phyloP scores from a whole-genome alignment of 257 asterid genomes.

The Galeopsis tetrahit region DNA sequence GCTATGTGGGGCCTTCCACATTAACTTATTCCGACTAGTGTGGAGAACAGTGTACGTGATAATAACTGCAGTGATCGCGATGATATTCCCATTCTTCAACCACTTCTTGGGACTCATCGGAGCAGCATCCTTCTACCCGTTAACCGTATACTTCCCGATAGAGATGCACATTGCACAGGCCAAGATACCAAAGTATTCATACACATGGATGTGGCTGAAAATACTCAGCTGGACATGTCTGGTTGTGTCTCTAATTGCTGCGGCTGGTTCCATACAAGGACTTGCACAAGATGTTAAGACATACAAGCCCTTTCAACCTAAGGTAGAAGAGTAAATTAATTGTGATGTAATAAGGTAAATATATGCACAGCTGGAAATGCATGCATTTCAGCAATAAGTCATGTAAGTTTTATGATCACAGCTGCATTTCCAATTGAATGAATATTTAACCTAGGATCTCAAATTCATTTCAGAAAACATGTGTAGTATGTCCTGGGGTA shows the following conservation, averaged over 20 bases:
- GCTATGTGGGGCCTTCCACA: constrained; percentile 18
- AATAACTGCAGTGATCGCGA: constrained; percentile 52
- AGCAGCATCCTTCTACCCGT: constrained; percentile 57
- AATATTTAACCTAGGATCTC: background rate
- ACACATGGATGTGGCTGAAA: constrained; percentile 58
- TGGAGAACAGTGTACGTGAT: constrained; percentile 58
- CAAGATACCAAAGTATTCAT: constrained; percentile 50
- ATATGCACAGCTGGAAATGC: background rate
- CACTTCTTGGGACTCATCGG: constrained; percentile 59
- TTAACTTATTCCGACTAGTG: constrained; percentile 52
- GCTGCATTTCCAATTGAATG: background rate
- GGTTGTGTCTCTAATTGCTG: constrained; percentile 57
- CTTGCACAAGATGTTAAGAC: constrained; percentile 47
- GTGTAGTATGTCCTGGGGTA: too few relatives aligned
- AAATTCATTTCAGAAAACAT: background rate
- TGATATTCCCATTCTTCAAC: constrained; percentile 68
- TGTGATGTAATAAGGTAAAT: background rate
- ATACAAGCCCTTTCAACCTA: constrained; percentile 53
- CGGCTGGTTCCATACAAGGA: constrained; percentile 64
- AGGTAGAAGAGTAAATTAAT: background rate
- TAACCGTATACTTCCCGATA: constrained; percentile 60
- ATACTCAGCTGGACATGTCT: constrained; percentile 58
- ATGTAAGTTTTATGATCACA: background rate
- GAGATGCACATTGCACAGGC: constrained; percentile 64
- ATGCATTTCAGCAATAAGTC: background rate